Evolutionary conservation across 768 basidiomycete species (phyloP).

Genomic region (Boletus reticuloceps): DNA sequence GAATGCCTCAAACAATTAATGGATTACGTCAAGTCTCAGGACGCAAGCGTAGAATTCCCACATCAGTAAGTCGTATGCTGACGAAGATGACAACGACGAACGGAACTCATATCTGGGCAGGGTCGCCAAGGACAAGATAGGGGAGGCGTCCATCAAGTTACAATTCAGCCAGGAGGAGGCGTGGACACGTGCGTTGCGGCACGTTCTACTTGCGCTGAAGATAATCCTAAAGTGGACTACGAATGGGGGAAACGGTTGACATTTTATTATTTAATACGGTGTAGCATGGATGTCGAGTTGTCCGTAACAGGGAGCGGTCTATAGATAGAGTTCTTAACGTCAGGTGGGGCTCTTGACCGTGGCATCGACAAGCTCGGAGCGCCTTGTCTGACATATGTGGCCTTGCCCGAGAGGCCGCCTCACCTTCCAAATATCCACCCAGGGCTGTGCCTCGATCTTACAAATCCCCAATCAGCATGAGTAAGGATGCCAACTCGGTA

Average conservation of each 20-base stretch:
- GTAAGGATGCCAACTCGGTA: slow-evolving; percentile 6
- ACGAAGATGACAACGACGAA: not conserved
- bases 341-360: no score
- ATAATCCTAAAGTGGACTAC: slow-evolving; percentile 87
- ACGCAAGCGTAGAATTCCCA: slow-evolving; percentile 71
- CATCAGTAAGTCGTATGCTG: slow-evolving; percentile 65
- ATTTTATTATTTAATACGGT: no score
- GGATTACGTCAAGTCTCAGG: slow-evolving; percentile 78
- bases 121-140: slow-evolving; percentile 91
- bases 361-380: no score
- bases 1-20: slow-evolving; percentile 92
- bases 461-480: slow-evolving; percentile 20
- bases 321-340: not conserved
- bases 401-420: no score
- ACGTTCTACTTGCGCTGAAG: slow-evolving; percentile 87
- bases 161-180: slow-evolving; percentile 94
- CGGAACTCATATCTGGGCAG: slow-evolving; percentile 37
- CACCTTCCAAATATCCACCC: no score
- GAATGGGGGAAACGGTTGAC: slow-evolving; percentile 63
- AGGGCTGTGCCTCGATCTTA: slow-evolving; percentile 9
- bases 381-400: no score
- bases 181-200: slow-evolving; percentile 92
- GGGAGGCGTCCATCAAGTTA: slow-evolving; percentile 89
- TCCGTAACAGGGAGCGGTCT: not conserved
- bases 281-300: not conserved